These are phyloP conservation scores for Grosmannia clavigera DNA, from an alignment of 2,329 filamentous ascomycete species.

Conservation along the genomic window DNA sequence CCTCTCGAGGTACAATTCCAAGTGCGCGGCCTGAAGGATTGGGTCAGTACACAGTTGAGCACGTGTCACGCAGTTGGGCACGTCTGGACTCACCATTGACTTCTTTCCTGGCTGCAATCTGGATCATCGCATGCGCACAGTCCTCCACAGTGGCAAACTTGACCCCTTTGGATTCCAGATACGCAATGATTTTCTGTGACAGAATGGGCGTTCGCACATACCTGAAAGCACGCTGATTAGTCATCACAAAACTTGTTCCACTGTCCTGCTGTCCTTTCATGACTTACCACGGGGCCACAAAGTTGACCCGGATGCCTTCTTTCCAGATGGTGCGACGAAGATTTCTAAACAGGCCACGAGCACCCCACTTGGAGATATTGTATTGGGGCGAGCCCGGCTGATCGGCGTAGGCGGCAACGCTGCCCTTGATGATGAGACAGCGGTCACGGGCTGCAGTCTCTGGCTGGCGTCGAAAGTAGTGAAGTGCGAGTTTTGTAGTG, in stretches of 20 bases:
- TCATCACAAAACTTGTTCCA: background rate
- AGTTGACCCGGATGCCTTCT: conserved; percentile 32
- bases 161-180: conserved; percentile 4
- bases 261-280: background rate
- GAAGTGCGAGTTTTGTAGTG: conserved; percentile 31
- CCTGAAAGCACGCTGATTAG: background rate
- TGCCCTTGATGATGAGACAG: conserved; percentile 35
- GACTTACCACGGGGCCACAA: conserved; percentile 29
- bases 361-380: conserved; percentile 31
- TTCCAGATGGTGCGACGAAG: conserved; percentile 24
- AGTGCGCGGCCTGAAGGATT: background rate
- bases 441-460: conserved; percentile 26
- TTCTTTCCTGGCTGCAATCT: background rate
- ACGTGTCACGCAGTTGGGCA: background rate
- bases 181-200: background rate
- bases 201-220: conserved; percentile 7
- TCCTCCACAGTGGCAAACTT: conserved; percentile 7
- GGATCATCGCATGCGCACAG: conserved; percentile 3
- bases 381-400: conserved; percentile 28
- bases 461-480: conserved; percentile 31
- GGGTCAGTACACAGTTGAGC: background rate
- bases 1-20: conserved; percentile 5
- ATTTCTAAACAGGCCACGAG: conserved; percentile 28
- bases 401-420: conserved; percentile 34
- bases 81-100: conserved; percentile 2